phyloP scores from a whole-genome alignment of 768 basidiomycete species.

The Podaxis sp. region DNA sequence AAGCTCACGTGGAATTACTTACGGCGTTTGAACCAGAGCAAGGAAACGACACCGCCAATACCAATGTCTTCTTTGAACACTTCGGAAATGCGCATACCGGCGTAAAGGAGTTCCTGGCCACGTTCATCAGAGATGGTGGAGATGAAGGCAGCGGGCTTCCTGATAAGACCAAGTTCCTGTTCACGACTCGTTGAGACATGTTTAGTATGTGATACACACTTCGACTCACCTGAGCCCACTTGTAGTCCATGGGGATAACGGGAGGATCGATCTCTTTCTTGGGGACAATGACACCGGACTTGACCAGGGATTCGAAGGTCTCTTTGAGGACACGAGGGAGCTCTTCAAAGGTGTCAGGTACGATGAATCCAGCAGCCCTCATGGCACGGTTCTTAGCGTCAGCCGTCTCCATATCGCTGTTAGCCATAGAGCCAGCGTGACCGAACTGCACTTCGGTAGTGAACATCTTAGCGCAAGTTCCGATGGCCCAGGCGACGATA shows the following conservation, averaged over 20 bases:
- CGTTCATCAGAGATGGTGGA: slow-evolving; percentile 99
- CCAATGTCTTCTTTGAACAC: slow-evolving; percentile 98
- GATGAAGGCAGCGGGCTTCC: slow-evolving; percentile 98
- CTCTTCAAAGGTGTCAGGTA: slow-evolving; percentile 97
- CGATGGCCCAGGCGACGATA: slow-evolving; percentile 99
- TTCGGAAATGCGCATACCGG: slow-evolving; percentile 98
- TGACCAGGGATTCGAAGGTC: slow-evolving; percentile 83
- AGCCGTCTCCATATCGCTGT: slow-evolving; percentile 96
- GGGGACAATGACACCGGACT: slow-evolving; percentile 62
- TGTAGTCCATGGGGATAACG: slow-evolving; percentile 99
- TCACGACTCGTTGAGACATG: slow-evolving; percentile 14
- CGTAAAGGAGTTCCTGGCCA: slow-evolving; percentile 97
- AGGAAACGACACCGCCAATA: slow-evolving; percentile 91
- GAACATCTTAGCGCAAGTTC: slow-evolving; percentile 99
- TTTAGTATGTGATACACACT: neutral
- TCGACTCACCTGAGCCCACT: slow-evolving; percentile 80
- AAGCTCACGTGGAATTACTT: slow-evolving; percentile 18
- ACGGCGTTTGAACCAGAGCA: slow-evolving; percentile 98
- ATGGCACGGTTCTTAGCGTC: slow-evolving; percentile 97
- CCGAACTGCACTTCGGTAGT: slow-evolving; percentile 99
- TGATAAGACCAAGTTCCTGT: slow-evolving; percentile 88
- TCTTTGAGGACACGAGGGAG: slow-evolving; percentile 82
- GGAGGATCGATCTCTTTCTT: slow-evolving; percentile 86
- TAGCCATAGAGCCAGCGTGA: slow-evolving; percentile 97
- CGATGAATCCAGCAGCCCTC: slow-evolving; percentile 93